Evolutionary conservation across 176 grass and related monocot genomes (phyloP), one percentile per base, ranked within the genome.

Genomic region (Carex kokanica): DNA sequence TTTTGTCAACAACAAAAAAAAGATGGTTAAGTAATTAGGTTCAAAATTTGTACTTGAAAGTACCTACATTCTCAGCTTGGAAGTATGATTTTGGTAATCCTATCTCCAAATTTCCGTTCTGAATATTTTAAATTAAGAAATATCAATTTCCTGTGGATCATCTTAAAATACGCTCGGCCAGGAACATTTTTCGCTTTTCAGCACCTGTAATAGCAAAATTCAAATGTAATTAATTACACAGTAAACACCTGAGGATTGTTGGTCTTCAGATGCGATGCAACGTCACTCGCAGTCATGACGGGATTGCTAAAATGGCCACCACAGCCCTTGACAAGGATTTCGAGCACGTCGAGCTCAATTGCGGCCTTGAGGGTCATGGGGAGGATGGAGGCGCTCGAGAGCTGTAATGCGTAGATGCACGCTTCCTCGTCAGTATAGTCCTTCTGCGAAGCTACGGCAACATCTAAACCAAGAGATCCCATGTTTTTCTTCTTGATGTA

Each of bases 321-420:
- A 5, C 59, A 75, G 49, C 73, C 51, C 10, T 15, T 8, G 81
- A 74, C 81, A 20, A 97, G 85, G 64, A 74, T 90, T 34, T 92
- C 94, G 0, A 97, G 88, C 12, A 97, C 75, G 47, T 87, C 92
- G 9, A 97, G 92, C 78, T 97, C 94, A 36, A 94, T 82, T 40
- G 94, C 94, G 27, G 88, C 93, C 81, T 97, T 97, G 0, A 97
- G 88, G 23, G 92, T 94, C 92, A 97, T 97, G 20, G 95, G 92
- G 29, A 92, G 95, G 88, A 94, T 85, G n/a, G 94, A 89, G 31
- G 91, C 66, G 64, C 86, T 92, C 10, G 29, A 82, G 62, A 97
- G 91, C 86, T 86, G 86, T 68, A 97, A 0, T 6, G 94, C 91
- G 77, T 85, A 89, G 81, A 94, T 86, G 82, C 91, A 97, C 25